Percentiles rank a stretch among this genome's conserved stretches.
These are phyloP conservation scores for Fusarium lyarnte DNA, from an alignment of 2,329 filamentous ascomycete genomes.

Conservation along the genomic window DNA sequence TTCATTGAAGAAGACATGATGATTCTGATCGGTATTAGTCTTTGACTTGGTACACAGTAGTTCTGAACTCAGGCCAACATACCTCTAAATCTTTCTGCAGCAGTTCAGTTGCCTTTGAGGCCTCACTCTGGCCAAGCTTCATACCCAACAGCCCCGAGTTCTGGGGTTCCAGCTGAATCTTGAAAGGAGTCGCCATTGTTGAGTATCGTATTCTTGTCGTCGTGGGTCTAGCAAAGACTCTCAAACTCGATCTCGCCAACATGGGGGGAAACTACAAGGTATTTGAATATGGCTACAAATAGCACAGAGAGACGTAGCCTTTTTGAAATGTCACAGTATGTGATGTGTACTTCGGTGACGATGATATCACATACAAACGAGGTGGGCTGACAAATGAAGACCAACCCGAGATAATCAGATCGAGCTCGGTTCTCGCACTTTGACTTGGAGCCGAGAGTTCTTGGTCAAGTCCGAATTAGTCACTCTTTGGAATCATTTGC, in stretches of 20 bases:
- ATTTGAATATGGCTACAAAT: background rate
- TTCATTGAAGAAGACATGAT: constrained; percentile 85
- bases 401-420: background rate
- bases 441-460: background rate
- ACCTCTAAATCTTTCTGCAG: constrained; percentile 79
- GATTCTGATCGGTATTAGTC: constrained; percentile 43
- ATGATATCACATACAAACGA: constrained; percentile 12
- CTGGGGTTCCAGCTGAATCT: constrained; percentile 57
- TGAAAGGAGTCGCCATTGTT: constrained; percentile 58
- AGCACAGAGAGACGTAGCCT: background rate
- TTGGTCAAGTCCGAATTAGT: background rate
- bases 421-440: constrained; percentile 4
- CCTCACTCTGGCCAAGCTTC: constrained; percentile 65
- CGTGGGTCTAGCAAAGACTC: constrained; percentile 23
- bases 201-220: constrained; percentile 1
- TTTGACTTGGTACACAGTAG: background rate
- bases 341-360: background rate
- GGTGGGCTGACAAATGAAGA: constrained; percentile 24
- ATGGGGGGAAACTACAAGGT: constrained; percentile 9
- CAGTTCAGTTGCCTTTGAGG: constrained; percentile 70
- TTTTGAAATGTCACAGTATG: background rate
- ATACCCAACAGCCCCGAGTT: constrained; percentile 61
- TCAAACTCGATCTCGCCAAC: constrained; percentile 13
- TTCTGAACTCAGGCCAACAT: background rate
- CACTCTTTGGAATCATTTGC: constrained; percentile 6